Conservation (phyloP, 352 stramenopile genomes). For the Phytopythium litorale region DNA sequence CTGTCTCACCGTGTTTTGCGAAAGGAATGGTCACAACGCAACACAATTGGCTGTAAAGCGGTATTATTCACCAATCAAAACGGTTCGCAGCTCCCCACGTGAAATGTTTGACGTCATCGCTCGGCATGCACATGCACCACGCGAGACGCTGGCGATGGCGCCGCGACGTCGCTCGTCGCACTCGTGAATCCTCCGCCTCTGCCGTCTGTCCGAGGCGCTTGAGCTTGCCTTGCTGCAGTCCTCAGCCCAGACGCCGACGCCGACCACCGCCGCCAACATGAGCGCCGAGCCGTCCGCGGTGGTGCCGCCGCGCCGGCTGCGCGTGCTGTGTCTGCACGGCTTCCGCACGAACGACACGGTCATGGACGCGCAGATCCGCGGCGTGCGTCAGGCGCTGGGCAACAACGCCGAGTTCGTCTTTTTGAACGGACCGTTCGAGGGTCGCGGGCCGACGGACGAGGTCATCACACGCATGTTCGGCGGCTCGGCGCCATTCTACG, state of each 20-base stretch:
- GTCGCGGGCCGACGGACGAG: conserved; percentile 51
- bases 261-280: not conserved
- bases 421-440: conserved; percentile 53
- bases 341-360: conserved; percentile 69
- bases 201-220: not conserved
- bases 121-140: no score
- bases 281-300: not conserved
- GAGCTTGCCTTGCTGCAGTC: not conserved
- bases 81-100: not conserved
- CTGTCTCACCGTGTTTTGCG: not conserved
- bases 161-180: not conserved
- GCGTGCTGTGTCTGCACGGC: conserved; percentile 72
- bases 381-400: conserved; percentile 53
- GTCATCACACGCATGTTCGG: conserved; percentile 51
- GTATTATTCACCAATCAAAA: not conserved
- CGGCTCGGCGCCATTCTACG: conserved; percentile 64
- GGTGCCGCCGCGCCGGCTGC: conserved; percentile 29
- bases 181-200: conserved; percentile 1
- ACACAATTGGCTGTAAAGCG: not conserved
- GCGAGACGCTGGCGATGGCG: no score
- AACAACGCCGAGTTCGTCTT: conserved; percentile 65
- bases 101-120: no score
- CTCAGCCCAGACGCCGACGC: not conserved
- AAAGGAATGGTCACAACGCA: not conserved
- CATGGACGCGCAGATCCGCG: conserved; percentile 64